These are phyloP conservation scores for Penicillium sp. DNA, from an alignment of 2,329 filamentous ascomycete genomes.

Conservation along the genomic window DNA sequence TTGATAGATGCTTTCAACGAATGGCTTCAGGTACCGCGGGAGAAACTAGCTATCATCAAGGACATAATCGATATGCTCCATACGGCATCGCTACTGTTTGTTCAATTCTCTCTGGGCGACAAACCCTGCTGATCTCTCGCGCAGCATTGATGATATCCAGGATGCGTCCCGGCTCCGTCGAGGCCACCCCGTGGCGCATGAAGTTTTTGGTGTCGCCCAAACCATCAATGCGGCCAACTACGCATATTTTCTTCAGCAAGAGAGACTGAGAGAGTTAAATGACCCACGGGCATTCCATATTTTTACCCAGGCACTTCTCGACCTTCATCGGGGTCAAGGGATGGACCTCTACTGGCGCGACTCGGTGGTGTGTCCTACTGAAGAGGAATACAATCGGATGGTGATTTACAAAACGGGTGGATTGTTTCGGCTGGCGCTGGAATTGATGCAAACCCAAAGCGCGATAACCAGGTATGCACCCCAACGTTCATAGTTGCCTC, in stretches of 20 bases:
- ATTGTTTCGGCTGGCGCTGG: constrained; percentile 79
- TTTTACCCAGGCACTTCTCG: constrained; percentile 79
- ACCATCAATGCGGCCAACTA: constrained; percentile 92
- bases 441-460: constrained; percentile 78
- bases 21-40: not conserved
- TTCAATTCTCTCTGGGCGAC: not conserved
- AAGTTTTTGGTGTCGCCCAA: constrained; percentile 81
- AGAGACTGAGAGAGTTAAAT: constrained; percentile 70
- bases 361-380: not conserved
- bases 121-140: not conserved
- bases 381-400: constrained; percentile 90
- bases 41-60: not conserved
- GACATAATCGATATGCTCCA: not conserved
- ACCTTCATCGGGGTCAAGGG: constrained; percentile 83
- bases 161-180: constrained; percentile 76
- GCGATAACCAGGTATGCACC: constrained; percentile 27
- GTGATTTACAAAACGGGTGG: constrained; percentile 89
- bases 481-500: not conserved
- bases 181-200: constrained; percentile 79
- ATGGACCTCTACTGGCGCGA: constrained; percentile 78
- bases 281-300: constrained; percentile 69
- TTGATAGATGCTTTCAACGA: not conserved
- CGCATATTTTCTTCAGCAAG: constrained; percentile 78
- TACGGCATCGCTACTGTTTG: not conserved
- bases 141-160: constrained; percentile 77